Percentiles rank a stretch among this genome's conserved stretches.
Conservation (phyloP, 345 rosid species). For the Kandelia obovata region DNA sequence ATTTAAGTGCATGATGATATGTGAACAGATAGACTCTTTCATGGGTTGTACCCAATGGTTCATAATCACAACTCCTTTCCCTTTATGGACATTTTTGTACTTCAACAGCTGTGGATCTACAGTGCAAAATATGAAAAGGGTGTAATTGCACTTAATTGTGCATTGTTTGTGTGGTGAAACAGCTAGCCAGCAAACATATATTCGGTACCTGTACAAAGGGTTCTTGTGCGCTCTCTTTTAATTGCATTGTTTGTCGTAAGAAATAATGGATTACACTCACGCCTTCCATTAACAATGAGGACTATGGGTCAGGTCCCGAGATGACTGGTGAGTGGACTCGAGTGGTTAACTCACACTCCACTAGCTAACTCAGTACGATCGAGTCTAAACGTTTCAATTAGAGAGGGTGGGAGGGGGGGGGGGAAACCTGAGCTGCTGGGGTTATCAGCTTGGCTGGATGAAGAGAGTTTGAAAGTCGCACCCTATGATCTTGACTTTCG, state of each 20-base stretch:
- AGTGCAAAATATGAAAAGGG: neutral
- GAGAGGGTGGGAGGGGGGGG: too few relatives aligned
- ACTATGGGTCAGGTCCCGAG: neutral
- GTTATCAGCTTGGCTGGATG: too few relatives aligned
- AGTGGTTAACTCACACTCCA: neutral
- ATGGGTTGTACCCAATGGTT: neutral
- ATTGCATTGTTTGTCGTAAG: conserved; percentile 14
- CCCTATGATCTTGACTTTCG: neutral
- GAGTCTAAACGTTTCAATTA: neutral
- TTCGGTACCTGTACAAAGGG: neutral
- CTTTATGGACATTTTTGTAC: neutral
- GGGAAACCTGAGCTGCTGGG: neutral
- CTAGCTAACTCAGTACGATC: neutral
- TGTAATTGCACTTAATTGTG: neutral
- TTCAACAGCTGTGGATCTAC: neutral
- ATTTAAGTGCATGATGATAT: neutral
- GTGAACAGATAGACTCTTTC: neutral
- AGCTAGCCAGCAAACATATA: neutral
- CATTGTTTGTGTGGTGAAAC: neutral
- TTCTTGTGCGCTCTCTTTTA: conserved; percentile 3
- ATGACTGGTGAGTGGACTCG: neutral
- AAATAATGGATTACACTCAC: conserved; percentile 12
- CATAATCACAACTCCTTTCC: neutral
- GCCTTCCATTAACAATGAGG: conserved; percentile 13
- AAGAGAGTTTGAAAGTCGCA: neutral